phyloP scores from a whole-genome alignment of 2,329 filamentous ascomycete species.

The Xylariaceae sp. region DNA sequence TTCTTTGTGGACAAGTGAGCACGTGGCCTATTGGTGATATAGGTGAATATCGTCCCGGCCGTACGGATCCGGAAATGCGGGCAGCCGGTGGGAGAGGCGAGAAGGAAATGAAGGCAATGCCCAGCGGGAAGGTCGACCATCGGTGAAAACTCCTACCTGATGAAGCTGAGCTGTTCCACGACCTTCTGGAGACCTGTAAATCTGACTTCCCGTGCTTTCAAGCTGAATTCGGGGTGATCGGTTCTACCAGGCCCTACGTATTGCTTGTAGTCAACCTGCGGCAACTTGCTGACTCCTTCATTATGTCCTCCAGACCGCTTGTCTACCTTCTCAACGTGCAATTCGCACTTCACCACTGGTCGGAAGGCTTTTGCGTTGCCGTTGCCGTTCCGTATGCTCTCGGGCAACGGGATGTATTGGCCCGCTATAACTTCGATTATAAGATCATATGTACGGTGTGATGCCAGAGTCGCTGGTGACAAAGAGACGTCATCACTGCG shows the following conservation, averaged over 20 bases:
- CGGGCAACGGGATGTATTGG: slow-evolving; percentile 64
- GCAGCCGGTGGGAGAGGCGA: slow-evolving; percentile 8
- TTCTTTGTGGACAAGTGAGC: slow-evolving; percentile 5
- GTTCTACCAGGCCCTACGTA: slow-evolving; percentile 53
- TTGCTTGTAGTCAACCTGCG: slow-evolving; percentile 56
- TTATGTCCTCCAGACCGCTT: slow-evolving; percentile 25
- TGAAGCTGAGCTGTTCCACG: slow-evolving; percentile 66
- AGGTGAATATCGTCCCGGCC: slow-evolving; percentile 9
- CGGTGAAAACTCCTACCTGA: slow-evolving; percentile 49
- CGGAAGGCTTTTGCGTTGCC: slow-evolving; percentile 49
- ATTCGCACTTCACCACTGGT: slow-evolving; percentile 72
- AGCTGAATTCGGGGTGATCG: slow-evolving; percentile 60
- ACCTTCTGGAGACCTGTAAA: slow-evolving; percentile 57
- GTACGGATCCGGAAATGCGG: slow-evolving; percentile 14
- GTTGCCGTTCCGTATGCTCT: slow-evolving; percentile 41
- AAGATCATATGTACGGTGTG: slow-evolving; percentile 57
- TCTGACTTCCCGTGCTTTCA: slow-evolving; percentile 45
- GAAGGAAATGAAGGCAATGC: slow-evolving; percentile 5
- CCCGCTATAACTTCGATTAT: slow-evolving; percentile 71
- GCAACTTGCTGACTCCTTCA: slow-evolving; percentile 42
- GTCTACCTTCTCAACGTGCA: slow-evolving; percentile 68
- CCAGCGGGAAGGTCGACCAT: too few relatives aligned
- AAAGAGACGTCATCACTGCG: slow-evolving; percentile 40
- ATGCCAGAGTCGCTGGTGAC: slow-evolving; percentile 41
- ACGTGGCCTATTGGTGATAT: slow-evolving; percentile 16